Percentiles rank a stretch among this genome's conserved stretches.
These are phyloP conservation scores for Begonia fuchsioides DNA, from an alignment of 306 rosid species.

Conservation along the genomic window DNA sequence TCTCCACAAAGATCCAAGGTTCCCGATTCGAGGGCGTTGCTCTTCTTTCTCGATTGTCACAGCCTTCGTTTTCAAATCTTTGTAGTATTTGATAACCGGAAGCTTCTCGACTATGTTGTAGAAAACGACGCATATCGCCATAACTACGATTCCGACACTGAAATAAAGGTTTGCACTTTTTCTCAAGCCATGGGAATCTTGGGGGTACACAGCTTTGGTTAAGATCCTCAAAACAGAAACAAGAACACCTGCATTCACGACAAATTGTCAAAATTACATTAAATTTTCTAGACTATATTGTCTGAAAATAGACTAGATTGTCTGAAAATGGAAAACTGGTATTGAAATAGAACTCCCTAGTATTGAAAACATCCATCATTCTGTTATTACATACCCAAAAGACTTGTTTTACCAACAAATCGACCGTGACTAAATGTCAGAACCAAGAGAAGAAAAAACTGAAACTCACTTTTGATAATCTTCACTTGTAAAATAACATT, in stretches of 20 bases:
- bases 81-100: constrained; percentile 69
- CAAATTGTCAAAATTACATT: no score
- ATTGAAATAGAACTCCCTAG: no score
- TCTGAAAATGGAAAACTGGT: no score
- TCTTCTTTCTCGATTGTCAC: constrained; percentile 30
- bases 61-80: constrained; percentile 44
- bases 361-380: no score
- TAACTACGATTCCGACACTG: constrained; percentile 43
- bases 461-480: no score
- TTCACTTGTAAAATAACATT: no score
- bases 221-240: constrained; percentile 56
- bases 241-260: constrained; percentile 52
- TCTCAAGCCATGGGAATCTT: constrained; percentile 54
- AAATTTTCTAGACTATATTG: no score
- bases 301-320: no score
- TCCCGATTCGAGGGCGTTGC: constrained; percentile 21
- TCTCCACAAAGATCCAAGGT: constrained; percentile 30
- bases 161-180: constrained; percentile 78
- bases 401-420: no score
- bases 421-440: no score
- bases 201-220: constrained; percentile 67
- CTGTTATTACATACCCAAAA: no score
- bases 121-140: constrained; percentile 46
- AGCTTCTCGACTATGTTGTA: constrained; percentile 54
- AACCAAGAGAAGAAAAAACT: no score